Base-by-base conservation (phyloP, 257 asterid genomes). In the Asclepias syriaca region DNA sequence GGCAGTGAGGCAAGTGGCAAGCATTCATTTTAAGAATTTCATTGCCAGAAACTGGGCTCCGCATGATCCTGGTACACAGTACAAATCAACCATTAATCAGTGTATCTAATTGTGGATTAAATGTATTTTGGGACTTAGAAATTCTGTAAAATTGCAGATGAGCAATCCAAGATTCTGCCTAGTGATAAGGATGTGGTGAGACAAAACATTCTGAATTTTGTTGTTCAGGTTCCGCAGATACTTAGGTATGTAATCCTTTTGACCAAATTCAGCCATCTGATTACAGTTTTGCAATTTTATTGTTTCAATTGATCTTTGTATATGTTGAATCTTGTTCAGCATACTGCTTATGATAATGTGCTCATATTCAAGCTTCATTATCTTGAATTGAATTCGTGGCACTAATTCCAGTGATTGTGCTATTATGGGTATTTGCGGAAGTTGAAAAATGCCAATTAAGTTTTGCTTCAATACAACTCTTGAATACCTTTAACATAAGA, bases 1-100 rank as follows among this genome's bases (percentile, higher is more conserved):
- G 81, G 94, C 96, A 14, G 96, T 95, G 40, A 84, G 99, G 71
- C 99, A 95, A 84, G 98, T 87, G 73, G 98, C 98, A 22, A 95
- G 99, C 78, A 95, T 95, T 74, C 87, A 95, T 65, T 95, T 95
- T 76, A 95, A 95, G 89, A 95, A 95, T 79, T 92, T 92, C 68
- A 85, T 89, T 73, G 92, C 83, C 32, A 95, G 86, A 77, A 85
- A 95, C 72, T 95, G 98, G 99, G 90, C 69, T 34, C 92, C 96
- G n/a, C 92, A 83, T 58, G 97, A 92, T 43, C 85, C 89, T 39
- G 96, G 99, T 90, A 77, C 72, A 55, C 16, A 43, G 48, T 4
- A 15, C 39, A 5, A 5, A 60, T 34, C 18, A 19, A 10, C 5
- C 0, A 45, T 7, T 19, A 5, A 12, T 27, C 4, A 51, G 6